Percentiles rank a stretch among this genome's conserved stretches.
Evolutionary conservation across 2,329 filamentous ascomycete species (phyloP).

Genomic region (Zymoseptoria brevis): DNA sequence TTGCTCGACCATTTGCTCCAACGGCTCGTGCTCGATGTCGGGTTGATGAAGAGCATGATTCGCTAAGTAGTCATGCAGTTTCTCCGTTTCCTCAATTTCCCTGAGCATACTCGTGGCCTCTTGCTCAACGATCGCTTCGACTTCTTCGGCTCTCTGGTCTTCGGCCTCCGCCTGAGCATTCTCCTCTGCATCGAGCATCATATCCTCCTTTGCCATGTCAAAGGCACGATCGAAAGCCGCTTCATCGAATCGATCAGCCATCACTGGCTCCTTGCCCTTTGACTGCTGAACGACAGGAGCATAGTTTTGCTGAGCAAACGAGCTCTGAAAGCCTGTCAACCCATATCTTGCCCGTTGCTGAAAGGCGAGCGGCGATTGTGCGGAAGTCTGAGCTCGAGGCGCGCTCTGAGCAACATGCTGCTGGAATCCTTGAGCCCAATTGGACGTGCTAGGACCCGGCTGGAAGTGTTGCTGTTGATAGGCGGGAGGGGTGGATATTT

Average conservation of each 20-base stretch:
- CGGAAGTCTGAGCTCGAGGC: constrained; percentile 21
- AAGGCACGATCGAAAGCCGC: constrained; percentile 50
- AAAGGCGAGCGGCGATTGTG: constrained; percentile 25
- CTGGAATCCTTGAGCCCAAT: constrained; percentile 56
- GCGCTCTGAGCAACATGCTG: constrained; percentile 33
- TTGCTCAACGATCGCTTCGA: constrained; percentile 13
- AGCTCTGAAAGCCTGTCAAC: constrained; percentile 21
- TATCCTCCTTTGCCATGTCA: constrained; percentile 39
- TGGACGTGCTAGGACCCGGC: constrained; percentile 22
- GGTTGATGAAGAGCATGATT: constrained; percentile 12
- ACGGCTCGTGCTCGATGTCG: constrained; percentile 12
- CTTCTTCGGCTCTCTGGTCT: constrained; percentile 9
- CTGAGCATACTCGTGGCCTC: constrained; percentile 15
- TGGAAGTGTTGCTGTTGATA: constrained; percentile 40
- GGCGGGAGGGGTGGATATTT: constrained; percentile 38
- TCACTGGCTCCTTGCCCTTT: constrained; percentile 29
- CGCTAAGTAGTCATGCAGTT: constrained; percentile 3
- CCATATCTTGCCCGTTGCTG: constrained; percentile 27
- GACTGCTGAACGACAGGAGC: constrained; percentile 10
- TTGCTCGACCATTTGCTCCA: constrained; percentile 1
- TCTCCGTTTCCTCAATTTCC: neutral
- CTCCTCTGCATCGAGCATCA: constrained; percentile 24
- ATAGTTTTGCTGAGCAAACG: constrained; percentile 19
- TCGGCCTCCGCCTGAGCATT: constrained; percentile 12
- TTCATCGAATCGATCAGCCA: constrained; percentile 42